Conservation (phyloP, 495 filamentous ascomycete species). For the Parathielavia hyrcaniae region DNA sequence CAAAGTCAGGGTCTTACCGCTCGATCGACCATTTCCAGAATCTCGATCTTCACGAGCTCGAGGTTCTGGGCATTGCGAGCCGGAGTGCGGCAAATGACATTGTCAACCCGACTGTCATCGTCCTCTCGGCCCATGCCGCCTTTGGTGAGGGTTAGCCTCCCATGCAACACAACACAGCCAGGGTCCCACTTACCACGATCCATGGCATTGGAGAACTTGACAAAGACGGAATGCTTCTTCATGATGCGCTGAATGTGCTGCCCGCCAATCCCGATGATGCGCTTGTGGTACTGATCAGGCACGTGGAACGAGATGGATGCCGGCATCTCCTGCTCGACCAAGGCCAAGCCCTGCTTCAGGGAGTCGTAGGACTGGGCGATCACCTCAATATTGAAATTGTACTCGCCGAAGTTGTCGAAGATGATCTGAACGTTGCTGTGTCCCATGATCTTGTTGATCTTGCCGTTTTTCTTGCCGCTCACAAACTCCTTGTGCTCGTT, state of each 20-base stretch:
- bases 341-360: slow-evolving; percentile 79
- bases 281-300: slow-evolving; percentile 99
- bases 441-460: slow-evolving; percentile 99
- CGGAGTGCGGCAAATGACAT: slow-evolving; percentile 96
- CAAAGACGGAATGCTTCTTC: slow-evolving; percentile 99
- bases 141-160: slow-evolving; percentile 10
- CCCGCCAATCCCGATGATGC: slow-evolving; percentile 96
- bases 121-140: slow-evolving; percentile 90
- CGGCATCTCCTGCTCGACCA: slow-evolving; percentile 99
- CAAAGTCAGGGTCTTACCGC: slow-evolving; percentile 49
- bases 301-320: slow-evolving; percentile 99
- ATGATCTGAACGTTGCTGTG: slow-evolving; percentile 98
- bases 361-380: slow-evolving; percentile 85
- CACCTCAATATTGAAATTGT: slow-evolving; percentile 99
- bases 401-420: slow-evolving; percentile 98
- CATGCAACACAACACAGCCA: not conserved
- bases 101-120: slow-evolving; percentile 97
- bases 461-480: slow-evolving; percentile 98
- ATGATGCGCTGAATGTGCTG: slow-evolving; percentile 99
- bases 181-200: slow-evolving; percentile 54
- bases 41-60: slow-evolving; percentile 96
- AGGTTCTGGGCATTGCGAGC: slow-evolving; percentile 94
- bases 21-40: slow-evolving; percentile 98
- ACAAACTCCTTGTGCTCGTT: slow-evolving; percentile 99
- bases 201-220: slow-evolving; percentile 99